Conservation (phyloP, 164 flowering plant species). For the Annona cherimola region DNA sequence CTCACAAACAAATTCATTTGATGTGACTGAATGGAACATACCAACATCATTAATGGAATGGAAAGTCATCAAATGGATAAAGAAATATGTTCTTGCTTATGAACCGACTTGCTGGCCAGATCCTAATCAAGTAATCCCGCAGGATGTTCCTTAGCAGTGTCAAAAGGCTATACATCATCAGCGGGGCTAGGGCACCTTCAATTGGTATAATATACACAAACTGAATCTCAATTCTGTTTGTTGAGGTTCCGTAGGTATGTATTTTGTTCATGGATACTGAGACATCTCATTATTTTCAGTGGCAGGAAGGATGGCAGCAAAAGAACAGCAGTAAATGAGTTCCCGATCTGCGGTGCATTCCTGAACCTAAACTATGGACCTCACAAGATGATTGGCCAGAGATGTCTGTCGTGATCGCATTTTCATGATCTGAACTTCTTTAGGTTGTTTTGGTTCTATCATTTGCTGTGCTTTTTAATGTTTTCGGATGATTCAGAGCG, state of each 20-base stretch:
- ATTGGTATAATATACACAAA: conserved; percentile 3
- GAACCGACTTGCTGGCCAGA: neutral
- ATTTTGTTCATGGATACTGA: neutral
- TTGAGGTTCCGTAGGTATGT: neutral
- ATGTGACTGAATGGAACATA: neutral
- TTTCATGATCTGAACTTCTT: conserved; percentile 4
- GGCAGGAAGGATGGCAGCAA: conserved; percentile 4
- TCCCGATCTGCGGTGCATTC: neutral
- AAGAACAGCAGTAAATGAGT: conserved; percentile 1
- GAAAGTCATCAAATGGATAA: neutral
- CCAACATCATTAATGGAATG: neutral
- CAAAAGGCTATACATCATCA: conserved; percentile 18
- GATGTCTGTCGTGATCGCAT: neutral
- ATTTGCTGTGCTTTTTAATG: neutral
- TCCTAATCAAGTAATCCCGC: conserved; percentile 1
- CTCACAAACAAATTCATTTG: neutral
- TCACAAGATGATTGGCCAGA: neutral
- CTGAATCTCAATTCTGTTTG: neutral
- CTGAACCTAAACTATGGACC: neutral
- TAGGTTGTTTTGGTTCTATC: conserved; percentile 1
- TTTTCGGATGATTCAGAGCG: neutral
- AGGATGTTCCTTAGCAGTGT: conserved; percentile 18
- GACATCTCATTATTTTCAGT: neutral
- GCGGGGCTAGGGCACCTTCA: conserved; percentile 13
- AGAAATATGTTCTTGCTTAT: neutral